Percentiles rank a stretch among this genome's conserved stretches.
Evolutionary conservation across 2,329 filamentous ascomycete genomes (phyloP).

Genomic region (Cytospora leucostoma): DNA sequence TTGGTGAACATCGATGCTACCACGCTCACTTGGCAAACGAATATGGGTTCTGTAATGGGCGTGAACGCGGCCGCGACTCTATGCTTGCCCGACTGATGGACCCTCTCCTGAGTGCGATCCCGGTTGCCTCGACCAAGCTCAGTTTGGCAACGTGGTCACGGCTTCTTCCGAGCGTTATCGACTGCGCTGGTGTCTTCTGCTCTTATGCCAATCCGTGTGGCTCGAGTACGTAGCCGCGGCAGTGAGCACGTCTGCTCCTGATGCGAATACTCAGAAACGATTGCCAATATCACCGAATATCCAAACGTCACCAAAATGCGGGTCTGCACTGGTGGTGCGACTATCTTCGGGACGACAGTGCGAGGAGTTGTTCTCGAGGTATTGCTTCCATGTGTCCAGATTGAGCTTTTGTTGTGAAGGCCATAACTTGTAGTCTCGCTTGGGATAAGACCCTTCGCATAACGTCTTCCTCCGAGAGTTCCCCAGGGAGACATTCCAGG

Average conservation of each 20-base stretch:
- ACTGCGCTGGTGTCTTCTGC: slow-evolving; percentile 29
- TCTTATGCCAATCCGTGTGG: slow-evolving; percentile 36
- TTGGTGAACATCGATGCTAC: slow-evolving; percentile 30
- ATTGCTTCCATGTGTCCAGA: background rate
- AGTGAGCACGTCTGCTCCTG: too few relatives aligned
- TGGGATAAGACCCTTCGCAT: background rate
- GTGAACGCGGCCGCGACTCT: slow-evolving; percentile 31
- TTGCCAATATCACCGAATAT: too few relatives aligned
- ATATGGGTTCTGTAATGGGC: slow-evolving; percentile 33
- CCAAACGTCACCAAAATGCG: too few relatives aligned
- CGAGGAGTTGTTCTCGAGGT: background rate
- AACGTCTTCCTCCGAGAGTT: too few relatives aligned
- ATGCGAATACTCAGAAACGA: too few relatives aligned
- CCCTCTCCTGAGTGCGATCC: slow-evolving; percentile 29
- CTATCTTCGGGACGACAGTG: too few relatives aligned
- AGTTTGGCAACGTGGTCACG: slow-evolving; percentile 12
- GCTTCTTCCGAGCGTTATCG: slow-evolving; percentile 11
- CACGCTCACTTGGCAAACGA: slow-evolving; percentile 22
- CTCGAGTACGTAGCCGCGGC: slow-evolving; percentile 38
- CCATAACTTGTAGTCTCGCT: background rate
- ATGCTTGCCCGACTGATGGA: slow-evolving; percentile 31
- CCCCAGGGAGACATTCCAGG: too few relatives aligned
- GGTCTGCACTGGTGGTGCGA: too few relatives aligned
- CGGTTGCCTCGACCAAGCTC: slow-evolving; percentile 16
- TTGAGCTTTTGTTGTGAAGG: background rate